phyloP scores from a whole-genome alignment of 2,329 filamentous ascomycete species.

The Proliferodiscus dingleyae region DNA sequence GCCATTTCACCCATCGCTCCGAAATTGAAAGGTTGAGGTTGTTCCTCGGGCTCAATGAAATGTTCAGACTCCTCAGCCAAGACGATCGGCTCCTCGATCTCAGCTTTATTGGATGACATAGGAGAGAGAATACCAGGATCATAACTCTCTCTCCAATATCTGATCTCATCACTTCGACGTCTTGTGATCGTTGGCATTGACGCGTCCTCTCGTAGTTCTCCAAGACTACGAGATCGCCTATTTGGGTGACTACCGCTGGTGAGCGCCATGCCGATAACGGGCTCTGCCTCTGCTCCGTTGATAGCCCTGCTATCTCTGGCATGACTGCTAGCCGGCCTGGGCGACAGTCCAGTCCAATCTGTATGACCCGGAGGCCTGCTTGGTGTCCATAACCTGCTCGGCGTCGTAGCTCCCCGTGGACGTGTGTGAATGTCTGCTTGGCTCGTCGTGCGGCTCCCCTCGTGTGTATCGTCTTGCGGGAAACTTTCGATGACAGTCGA shows the following conservation, averaged over 20 bases:
- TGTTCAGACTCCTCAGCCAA: slow-evolving; percentile 30
- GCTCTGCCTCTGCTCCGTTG: slow-evolving; percentile 16
- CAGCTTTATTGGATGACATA: slow-evolving; percentile 43
- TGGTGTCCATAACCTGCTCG: slow-evolving; percentile 37
- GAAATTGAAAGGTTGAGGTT: slow-evolving; percentile 51
- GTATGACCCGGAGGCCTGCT: slow-evolving; percentile 36
- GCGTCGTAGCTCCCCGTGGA: slow-evolving; percentile 39
- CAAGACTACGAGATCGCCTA: slow-evolving; percentile 56
- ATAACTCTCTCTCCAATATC: slow-evolving; percentile 59
- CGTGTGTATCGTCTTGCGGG: slow-evolving; percentile 43
- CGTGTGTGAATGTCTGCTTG: slow-evolving; percentile 34
- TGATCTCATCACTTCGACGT: slow-evolving; percentile 58
- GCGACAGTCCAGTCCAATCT: slow-evolving; percentile 51
- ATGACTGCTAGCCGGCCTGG: slow-evolving; percentile 57
- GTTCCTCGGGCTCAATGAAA: slow-evolving; percentile 28
- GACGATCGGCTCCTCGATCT: slow-evolving; percentile 29
- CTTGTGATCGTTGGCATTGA: slow-evolving; percentile 35
- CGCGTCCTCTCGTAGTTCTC: slow-evolving; percentile 44
- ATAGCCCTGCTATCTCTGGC: slow-evolving; percentile 42
- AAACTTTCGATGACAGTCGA: slow-evolving; percentile 52
- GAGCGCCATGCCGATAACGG: slow-evolving; percentile 55
- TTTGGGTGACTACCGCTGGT: slow-evolving; percentile 49
- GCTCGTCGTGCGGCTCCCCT: slow-evolving; percentile 44
- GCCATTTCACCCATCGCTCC: slow-evolving; percentile 43
- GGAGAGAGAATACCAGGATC: slow-evolving; percentile 48